Base-by-base conservation (phyloP, 768 basidiomycete genomes). In the Thelephora ganbajun region DNA sequence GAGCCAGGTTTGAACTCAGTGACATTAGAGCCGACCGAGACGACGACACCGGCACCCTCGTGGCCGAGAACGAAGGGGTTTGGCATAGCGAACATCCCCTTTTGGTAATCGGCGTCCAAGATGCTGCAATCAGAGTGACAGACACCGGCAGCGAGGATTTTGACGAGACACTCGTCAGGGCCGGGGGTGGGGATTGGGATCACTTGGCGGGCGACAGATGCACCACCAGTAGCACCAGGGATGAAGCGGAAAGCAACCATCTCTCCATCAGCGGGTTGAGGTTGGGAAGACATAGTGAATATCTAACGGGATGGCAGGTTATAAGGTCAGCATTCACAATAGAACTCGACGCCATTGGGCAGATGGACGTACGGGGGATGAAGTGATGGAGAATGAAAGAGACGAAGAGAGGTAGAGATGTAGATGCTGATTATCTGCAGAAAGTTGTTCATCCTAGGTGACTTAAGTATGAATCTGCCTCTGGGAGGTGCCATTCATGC, bases 51-150 rank as follows among this genome's bases (percentile, higher is more conserved):
- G 34, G 56, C 54, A 12, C 52, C 53, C 35, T 57, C 56, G 47
- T 57, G 56, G 3, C 56, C 56, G 35, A 53, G 33, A 0, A 52
- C 55, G 47, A 50, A 36, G 14, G 51, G 33, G 19, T 35, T 6
- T 9, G 45, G 48, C 39, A 41, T 41, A 2, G 39, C 39, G 26
- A 41, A 35, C 35, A 42, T 23, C 18, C 46, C 44, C n/a, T 19
- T 43, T 23, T 47, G 45, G n/a, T 35, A 33, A 20, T 46, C 33
- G 16, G 23, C 23, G 12, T 48, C 48, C 26, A 55, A 37, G 26
- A 55, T 19, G 45, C 48, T 48, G 11, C 53, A 42, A 42, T 57
- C 56, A 5, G 56, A 57, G 37, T 57, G 56, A 37, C 56, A 57
- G 6, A 57, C 50, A 33, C 56, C 56, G 6, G 48, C 52, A 23